These are phyloP conservation scores for Calocybe indica DNA, from an alignment of 768 basidiomycete genomes.

Conservation along the genomic window DNA sequence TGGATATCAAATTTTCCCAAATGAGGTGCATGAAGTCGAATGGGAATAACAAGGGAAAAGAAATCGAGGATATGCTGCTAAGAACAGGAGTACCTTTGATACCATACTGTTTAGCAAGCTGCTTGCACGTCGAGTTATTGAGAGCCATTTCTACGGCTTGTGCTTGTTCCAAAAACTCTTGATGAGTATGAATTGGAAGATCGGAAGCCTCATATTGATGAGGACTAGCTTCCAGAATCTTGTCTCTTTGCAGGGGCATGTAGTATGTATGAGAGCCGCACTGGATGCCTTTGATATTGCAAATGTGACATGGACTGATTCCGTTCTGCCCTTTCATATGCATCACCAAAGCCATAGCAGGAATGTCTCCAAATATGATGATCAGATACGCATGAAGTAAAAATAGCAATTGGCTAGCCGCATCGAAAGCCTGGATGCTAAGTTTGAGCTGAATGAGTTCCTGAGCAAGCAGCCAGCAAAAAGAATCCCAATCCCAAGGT, in stretches of 20 bases:
- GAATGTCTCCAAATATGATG: constrained; percentile 13
- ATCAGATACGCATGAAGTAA: constrained; percentile 13
- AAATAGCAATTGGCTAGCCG: constrained; percentile 6
- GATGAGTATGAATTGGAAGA: constrained; percentile 24
- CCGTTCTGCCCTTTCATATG: constrained; percentile 39
- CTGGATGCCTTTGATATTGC: constrained; percentile 26
- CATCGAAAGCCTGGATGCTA: constrained; percentile 29
- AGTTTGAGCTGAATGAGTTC: constrained; percentile 22
- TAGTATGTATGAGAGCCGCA: constrained; percentile 14
- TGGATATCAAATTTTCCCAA: constrained; percentile 35
- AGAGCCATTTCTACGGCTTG: constrained; percentile 10
- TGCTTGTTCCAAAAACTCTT: constrained; percentile 12
- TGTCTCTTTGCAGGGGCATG: constrained; percentile 16
- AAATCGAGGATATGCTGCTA: constrained; percentile 19
- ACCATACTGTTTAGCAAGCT: constrained; percentile 17
- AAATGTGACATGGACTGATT: constrained; percentile 26
- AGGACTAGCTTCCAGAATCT: constrained; percentile 9
- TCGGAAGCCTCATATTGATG: constrained; percentile 12
- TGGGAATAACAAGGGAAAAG: constrained; percentile 33
- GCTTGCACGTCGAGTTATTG: constrained; percentile 8
- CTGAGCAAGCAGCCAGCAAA: constrained; percentile 27
- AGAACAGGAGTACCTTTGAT: constrained; percentile 24
- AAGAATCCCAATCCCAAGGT: constrained; percentile 31
- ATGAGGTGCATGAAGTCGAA: constrained; percentile 48
- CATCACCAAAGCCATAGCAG: constrained; percentile 17